Evolutionary conservation across 805 yeast species (phyloP), one percentile per base, ranked within the genome.

Genomic region (Wickerhamomyces hampshirensis): DNA sequence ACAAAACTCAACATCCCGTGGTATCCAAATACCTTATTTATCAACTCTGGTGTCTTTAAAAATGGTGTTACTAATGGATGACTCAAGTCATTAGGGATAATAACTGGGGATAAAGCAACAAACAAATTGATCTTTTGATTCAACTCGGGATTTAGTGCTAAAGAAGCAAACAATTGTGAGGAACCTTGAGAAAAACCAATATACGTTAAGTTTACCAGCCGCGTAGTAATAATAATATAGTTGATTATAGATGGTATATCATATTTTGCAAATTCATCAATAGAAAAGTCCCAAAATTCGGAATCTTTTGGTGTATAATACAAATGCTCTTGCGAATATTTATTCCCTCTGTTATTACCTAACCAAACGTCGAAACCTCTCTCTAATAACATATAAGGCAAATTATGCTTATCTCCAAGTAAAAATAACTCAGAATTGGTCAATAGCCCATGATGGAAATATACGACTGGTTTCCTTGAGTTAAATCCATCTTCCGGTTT

Each of bases 131-230:
- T 64, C 45, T 72, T 71, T 8, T 58, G 47, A 56, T 84, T 85
- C 38, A 89, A 65, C 3, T 69, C 66, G 6, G 81, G 78, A 52
- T 79, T 76, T 13, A 80, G 50, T 0, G 93, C 74, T 16, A 87
- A 63, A 9, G 94, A 71, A 0, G 95, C 96, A 58, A 89, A 80
- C 28, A 87, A 87, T 59, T 91, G 97, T 1, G 97, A 95, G 0
- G 95, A 79, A 15, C 98, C 98, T 58, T 89, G 98, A 18, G 89
- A 79, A 53, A 91, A 91, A 1, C 97, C 98, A 45, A 91, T 71
- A 53, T 87, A 89, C 1, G 78, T 73, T 26, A 89, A 59, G 13
- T 59, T 46, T 19, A 46, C 8, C 48, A 45, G 38, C 50, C 60
- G 57, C 2, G 88, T 77, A 21, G 62, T 57, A 2, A 66, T 56